Evolutionary conservation across 768 basidiomycete genomes (phyloP).

Genomic region (Tylopilus felleus): DNA sequence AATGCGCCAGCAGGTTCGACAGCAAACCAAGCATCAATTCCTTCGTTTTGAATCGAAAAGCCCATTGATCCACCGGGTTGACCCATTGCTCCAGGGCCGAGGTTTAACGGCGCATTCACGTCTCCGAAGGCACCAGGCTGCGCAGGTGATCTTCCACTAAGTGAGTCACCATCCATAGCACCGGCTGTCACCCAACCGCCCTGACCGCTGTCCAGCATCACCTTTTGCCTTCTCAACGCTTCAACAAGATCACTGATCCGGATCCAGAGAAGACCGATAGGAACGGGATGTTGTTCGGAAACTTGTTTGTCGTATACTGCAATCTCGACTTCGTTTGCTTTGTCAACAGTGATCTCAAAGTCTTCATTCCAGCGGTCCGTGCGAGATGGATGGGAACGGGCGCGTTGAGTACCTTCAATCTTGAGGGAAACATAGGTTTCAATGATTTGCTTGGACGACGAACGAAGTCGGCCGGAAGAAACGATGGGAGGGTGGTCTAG

Average conservation of each 20-base stretch:
- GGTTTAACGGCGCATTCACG: slow-evolving; percentile 39
- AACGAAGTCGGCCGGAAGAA: slow-evolving; percentile 57
- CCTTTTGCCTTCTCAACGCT: slow-evolving; percentile 87
- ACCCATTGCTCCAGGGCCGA: slow-evolving; percentile 30
- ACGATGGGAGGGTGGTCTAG: slow-evolving; percentile 89
- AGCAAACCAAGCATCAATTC: slow-evolving; percentile 95
- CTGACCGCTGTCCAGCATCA: slow-evolving; percentile 79
- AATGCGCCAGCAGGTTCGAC: slow-evolving; percentile 98
- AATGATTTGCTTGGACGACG: slow-evolving; percentile 68
- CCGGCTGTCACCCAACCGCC: slow-evolving; percentile 96
- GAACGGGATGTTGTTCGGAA: slow-evolving; percentile 75
- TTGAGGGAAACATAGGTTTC: slow-evolving; percentile 95
- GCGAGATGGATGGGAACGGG: slow-evolving; percentile 86
- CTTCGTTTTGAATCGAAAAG: slow-evolving; percentile 48
- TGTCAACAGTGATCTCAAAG: slow-evolving; percentile 94
- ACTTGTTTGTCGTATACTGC: slow-evolving; percentile 91
- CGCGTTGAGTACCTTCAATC: slow-evolving; percentile 92
- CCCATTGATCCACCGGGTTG: slow-evolving; percentile 30
- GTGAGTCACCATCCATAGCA: slow-evolving; percentile 69
- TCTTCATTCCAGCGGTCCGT: slow-evolving; percentile 98
- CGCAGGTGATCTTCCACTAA: slow-evolving; percentile 44
- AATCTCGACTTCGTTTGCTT: slow-evolving; percentile 97
- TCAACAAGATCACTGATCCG: slow-evolving; percentile 92
- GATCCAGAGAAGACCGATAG: slow-evolving; percentile 94
- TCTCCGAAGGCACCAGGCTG: slow-evolving; percentile 49